Evolutionary conservation across 1,284 basidiomycete species (phyloP), one percentile per base, ranked within the genome.

Genomic region (Pascua sp.): DNA sequence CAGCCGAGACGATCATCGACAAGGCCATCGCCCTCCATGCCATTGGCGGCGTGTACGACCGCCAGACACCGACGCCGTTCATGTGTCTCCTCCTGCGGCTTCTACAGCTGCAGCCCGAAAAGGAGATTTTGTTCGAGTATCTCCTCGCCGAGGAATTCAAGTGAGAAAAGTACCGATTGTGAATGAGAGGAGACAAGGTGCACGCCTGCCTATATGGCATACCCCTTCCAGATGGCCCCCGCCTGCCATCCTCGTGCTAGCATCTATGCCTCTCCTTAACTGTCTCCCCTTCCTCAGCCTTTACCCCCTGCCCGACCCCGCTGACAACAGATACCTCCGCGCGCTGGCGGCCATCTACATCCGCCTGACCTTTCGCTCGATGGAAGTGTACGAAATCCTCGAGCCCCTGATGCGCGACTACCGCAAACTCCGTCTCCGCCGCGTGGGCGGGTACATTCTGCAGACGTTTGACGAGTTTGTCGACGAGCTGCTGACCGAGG

Each of bases 81-180:
- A 80, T 97, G 47, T 95, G 90, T 71, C 81, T 99, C 24, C 83
- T 94, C 36, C 81, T 97, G 64, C 98, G 98, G 76, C 82, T 99
- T 54, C 81, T 99, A 36, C 96, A 98, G 78, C 87, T 99, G 48
- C 95, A 98, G 72, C 96, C 96, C 1, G 91, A 98, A 77, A 92
- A 92, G 72, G 91, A 95, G 76, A 98, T 98, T 60, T 75, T 98
- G 48, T 79, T 96, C 5, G 96, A 98, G 70, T 99, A 99, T 72
- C 80, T 99, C 17, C 85, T 87, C 59, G 92, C 91, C 3, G 91
- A 95, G 60, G 95, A 98, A 73, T 98, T 98, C 84, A 99, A 99
- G 93, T 95, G 68, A 64, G 88, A 81, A 63, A 87, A 42, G 9
- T 18, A 8, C 13, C n/a, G 18, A 9, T 11, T 18, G 37, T 24